Evolutionary conservation across 768 basidiomycete genomes (phyloP).

Genomic region (Calocybe indica): DNA sequence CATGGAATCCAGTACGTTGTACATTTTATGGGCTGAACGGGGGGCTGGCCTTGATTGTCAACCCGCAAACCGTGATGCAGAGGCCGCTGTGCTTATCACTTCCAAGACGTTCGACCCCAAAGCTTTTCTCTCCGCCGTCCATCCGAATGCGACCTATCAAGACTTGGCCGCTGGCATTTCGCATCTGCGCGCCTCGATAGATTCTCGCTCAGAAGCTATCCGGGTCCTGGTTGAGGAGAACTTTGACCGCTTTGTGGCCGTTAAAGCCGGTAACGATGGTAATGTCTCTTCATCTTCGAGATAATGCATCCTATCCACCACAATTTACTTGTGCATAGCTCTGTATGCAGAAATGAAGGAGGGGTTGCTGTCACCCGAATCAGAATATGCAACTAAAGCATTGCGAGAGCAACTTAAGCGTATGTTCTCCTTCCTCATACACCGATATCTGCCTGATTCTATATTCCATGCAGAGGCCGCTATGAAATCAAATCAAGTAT

Average conservation of each 20-base stretch:
- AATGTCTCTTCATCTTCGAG: constrained; percentile 10
- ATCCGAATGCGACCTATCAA: constrained; percentile 93
- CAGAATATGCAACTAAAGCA: constrained; percentile 79
- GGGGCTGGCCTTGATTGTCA: neutral
- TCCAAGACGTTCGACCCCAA: constrained; percentile 98
- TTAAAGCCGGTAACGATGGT: constrained; percentile 97
- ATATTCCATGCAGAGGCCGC: constrained; percentile 59
- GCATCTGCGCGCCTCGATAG: constrained; percentile 73
- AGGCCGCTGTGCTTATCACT: constrained; percentile 76
- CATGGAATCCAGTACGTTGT: constrained; percentile 65
- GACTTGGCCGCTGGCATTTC: constrained; percentile 78
- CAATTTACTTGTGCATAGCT: constrained; percentile 36
- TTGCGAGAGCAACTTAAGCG: constrained; percentile 84
- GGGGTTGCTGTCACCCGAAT: constrained; percentile 67
- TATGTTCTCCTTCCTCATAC: constrained; percentile 25
- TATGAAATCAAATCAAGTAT: constrained; percentile 91
- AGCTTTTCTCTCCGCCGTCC: constrained; percentile 82
- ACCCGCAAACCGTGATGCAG: constrained; percentile 27
- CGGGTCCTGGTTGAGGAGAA: constrained; percentile 94
- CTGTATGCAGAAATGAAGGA: constrained; percentile 92
- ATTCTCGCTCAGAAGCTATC: constrained; percentile 91
- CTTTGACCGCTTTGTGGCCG: constrained; percentile 95
- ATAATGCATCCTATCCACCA: constrained; percentile 4
- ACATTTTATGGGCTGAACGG: neutral
- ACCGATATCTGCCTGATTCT: neutral